A percentile compares a stretch with the other conserved stretches of the same genome.
phyloP scores from a whole-genome alignment of 208 protist genomes.

The Wallacemonas sp. region DNA sequence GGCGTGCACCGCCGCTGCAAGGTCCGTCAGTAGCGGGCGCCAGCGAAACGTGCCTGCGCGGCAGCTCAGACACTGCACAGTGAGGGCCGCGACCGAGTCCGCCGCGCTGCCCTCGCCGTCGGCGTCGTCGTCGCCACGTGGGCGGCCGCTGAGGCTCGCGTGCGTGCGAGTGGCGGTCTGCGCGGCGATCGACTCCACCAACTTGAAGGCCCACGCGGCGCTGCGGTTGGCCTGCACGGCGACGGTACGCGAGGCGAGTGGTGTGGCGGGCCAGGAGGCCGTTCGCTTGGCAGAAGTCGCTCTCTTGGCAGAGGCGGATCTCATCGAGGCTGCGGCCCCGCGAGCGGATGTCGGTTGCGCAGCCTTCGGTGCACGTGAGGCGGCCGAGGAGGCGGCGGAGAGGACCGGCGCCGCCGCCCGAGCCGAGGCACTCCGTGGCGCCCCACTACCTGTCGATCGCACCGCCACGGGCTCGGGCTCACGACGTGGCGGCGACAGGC shows the following conservation, averaged over 20 bases:
- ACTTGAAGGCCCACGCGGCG: slow-evolving; percentile 36
- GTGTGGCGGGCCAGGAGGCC: neutral
- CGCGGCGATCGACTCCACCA: slow-evolving; percentile 28
- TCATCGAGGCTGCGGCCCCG: too few species aligned
- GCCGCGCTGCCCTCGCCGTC: neutral
- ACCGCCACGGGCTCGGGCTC: too few species aligned
- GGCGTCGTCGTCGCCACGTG: neutral
- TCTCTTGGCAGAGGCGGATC: too few species aligned
- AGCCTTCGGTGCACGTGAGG: too few species aligned
- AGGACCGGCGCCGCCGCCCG: too few species aligned
- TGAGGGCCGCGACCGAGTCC: slow-evolving; percentile 41
- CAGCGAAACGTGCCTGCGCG: slow-evolving; percentile 46
- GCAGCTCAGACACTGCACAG: slow-evolving; percentile 26
- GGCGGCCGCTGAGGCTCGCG: neutral
- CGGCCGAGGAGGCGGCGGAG: too few species aligned
- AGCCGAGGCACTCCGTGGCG: too few species aligned
- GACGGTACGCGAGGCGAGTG: neutral
- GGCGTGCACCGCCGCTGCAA: slow-evolving; percentile 38
- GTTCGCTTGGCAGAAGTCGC: too few species aligned
- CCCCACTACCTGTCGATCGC: too few species aligned
- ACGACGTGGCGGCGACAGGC: too few species aligned
- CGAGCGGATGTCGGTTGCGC: too few species aligned
- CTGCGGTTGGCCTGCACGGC: neutral
- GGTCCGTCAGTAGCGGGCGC: slow-evolving; percentile 42
- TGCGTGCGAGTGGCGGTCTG: slow-evolving; percentile 28